Percentiles rank a stretch among this genome's conserved stretches.
Conservation (phyloP, 2,329 filamentous ascomycete genomes). For the Aureobasidium pullulans region DNA sequence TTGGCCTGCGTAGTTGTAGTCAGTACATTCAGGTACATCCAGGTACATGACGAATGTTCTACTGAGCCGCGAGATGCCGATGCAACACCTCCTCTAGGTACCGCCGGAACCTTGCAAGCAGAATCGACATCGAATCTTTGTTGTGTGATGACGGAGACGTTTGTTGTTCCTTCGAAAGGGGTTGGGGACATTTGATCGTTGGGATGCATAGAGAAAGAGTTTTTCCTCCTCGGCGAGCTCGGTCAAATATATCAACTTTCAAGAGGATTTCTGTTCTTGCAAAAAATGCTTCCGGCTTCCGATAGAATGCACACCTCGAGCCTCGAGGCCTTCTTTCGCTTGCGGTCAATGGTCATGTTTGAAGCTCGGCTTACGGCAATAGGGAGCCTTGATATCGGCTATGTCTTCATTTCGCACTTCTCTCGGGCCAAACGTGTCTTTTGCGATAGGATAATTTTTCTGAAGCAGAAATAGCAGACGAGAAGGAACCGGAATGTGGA, state of each 20-base stretch:
- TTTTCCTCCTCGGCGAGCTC: neutral
- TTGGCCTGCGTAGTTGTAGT: neutral
- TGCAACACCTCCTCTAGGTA: neutral
- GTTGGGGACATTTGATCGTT: conserved; percentile 4
- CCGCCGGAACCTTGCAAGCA: neutral
- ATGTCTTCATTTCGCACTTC: neutral
- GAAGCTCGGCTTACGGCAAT: neutral
- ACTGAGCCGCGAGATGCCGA: neutral
- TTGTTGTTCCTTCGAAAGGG: neutral
- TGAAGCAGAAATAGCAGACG: neutral
- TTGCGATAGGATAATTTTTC: neutral
- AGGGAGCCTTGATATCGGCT: neutral
- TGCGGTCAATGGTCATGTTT: no score
- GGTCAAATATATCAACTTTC: no score
- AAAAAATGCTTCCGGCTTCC: no score
- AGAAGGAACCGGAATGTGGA: neutral
- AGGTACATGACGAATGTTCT: neutral
- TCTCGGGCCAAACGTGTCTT: neutral
- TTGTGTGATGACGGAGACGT: neutral
- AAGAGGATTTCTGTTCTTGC: no score
- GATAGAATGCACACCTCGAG: no score
- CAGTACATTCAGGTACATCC: no score
- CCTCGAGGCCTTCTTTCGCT: no score
- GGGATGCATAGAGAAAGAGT: neutral
- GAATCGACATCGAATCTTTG: neutral